Conservation (phyloP, 1,139 yeast species). For the Geotrichum australiense region DNA sequence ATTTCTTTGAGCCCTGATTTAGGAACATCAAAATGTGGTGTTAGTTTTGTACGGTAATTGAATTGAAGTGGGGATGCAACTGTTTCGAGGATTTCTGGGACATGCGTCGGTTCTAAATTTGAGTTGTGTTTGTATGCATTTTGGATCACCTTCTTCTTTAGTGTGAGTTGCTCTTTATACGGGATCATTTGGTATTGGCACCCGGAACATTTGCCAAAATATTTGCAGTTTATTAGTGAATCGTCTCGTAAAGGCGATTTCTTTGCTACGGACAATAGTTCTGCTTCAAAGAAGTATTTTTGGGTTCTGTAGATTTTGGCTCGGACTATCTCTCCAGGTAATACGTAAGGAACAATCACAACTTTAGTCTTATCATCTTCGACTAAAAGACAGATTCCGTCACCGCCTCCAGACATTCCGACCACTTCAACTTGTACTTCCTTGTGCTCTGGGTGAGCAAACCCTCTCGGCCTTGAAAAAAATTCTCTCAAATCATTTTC, state of each 20-base stretch:
- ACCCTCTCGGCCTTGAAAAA: constrained; percentile 51
- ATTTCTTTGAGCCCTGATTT: constrained; percentile 39
- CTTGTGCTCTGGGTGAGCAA: constrained; percentile 51
- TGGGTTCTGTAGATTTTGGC: constrained; percentile 73
- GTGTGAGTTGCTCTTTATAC: constrained; percentile 62
- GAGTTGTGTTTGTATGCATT: constrained; percentile 84
- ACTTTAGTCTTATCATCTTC: constrained; percentile 26
- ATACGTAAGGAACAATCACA: constrained; percentile 74
- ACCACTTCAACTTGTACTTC: constrained; percentile 53
- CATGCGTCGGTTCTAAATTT: constrained; percentile 35
- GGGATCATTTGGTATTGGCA: constrained; percentile 84
- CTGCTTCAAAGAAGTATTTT: constrained; percentile 69
- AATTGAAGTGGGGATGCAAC: constrained; percentile 73
- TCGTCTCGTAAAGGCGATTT: constrained; percentile 50
- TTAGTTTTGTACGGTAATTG: constrained; percentile 80
- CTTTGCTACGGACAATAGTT: constrained; percentile 48
- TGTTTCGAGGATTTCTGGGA: constrained; percentile 61
- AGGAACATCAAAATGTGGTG: constrained; percentile 94
- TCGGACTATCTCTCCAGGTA: constrained; percentile 75
- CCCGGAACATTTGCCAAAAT: constrained; percentile 81
- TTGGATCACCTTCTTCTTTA: constrained; percentile 66
- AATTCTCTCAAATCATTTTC: constrained; percentile 58
- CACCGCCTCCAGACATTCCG: constrained; percentile 65
- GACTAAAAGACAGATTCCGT: constrained; percentile 33
- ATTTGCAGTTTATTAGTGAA: constrained; percentile 52